These are phyloP conservation scores for Starmerella potacharoeniae DNA, from an alignment of 805 yeast species.

Conservation along the genomic window DNA sequence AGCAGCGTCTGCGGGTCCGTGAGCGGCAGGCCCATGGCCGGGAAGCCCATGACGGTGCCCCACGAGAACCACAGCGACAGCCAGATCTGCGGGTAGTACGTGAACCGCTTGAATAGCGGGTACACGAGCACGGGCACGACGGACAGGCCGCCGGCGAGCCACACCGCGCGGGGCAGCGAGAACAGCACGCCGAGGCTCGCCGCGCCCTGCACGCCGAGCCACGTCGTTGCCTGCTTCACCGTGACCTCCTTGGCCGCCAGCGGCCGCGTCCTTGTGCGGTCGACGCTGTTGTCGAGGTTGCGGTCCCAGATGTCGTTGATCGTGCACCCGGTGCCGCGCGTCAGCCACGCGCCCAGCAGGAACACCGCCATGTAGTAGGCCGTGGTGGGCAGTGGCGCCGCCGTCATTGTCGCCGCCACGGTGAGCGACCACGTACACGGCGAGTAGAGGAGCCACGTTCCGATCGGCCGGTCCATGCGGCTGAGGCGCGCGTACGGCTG, in stretches of 20 bases:
- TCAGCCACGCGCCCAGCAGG: conserved; percentile 72
- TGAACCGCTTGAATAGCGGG: conserved; percentile 87
- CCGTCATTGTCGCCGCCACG: conserved; percentile 65
- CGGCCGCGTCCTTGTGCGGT: conserved; percentile 85
- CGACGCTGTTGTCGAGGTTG: conserved; percentile 71
- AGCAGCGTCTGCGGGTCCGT: conserved; percentile 49
- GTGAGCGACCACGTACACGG: conserved; percentile 92
- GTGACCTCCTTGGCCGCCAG: conserved; percentile 76
- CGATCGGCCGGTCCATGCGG: conserved; percentile 93
- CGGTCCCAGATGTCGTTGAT: conserved; percentile 83
- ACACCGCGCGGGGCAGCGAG: conserved; percentile 66
- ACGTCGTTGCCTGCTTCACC: conserved; percentile 54
- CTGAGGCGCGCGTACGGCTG: conserved; percentile 87
- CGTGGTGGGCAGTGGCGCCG: conserved; percentile 57
- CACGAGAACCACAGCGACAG: conserved; percentile 79
- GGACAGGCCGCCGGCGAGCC: conserved; percentile 70
- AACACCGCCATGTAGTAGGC: conserved; percentile 54
- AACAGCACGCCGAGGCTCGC: conserved; percentile 64
- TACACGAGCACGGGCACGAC: conserved; percentile 71
- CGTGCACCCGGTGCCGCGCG: conserved; percentile 98
- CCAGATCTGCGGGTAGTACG: conserved; percentile 86
- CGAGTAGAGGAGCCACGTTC: conserved; percentile 67
- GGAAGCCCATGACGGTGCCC: conserved; percentile 91
- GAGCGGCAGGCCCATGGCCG: conserved; percentile 85
- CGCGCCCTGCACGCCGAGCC: conserved; percentile 60